Conservation (phyloP, 441 rosid species). For the Bocquillonia castaneifolia region DNA sequence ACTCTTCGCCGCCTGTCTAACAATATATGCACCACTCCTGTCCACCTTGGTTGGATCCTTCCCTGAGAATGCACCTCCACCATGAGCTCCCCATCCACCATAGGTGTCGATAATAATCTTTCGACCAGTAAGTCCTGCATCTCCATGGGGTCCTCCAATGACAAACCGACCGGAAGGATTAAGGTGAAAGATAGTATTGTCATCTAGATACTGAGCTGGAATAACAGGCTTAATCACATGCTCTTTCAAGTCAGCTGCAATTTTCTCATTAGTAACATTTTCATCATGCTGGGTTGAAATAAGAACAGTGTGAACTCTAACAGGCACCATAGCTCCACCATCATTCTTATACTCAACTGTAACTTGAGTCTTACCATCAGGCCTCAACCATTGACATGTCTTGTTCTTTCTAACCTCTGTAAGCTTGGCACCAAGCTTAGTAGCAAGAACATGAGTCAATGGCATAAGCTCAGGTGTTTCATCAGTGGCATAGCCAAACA, state of each 20-base stretch:
- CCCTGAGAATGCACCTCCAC: conserved; percentile 52
- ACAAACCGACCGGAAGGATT: conserved; percentile 83
- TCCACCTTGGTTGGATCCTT: conserved; percentile 67
- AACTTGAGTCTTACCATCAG: conserved; percentile 80
- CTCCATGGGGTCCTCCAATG: conserved; percentile 82
- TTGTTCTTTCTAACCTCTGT: conserved; percentile 78
- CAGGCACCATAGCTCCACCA: conserved; percentile 64
- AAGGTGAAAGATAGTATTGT: conserved; percentile 70
- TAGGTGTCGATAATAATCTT: conserved; percentile 67
- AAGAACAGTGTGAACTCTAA: conserved; percentile 67
- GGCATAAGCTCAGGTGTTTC: conserved; percentile 81
- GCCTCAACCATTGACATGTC: conserved; percentile 73
- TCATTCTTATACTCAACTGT: conserved; percentile 69
- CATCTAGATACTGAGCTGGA: conserved; percentile 63
- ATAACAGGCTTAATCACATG: conserved; percentile 70
- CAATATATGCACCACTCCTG: conserved; percentile 72
- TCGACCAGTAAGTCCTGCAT: conserved; percentile 79
- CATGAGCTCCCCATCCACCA: conserved; percentile 55
- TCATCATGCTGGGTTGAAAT: conserved; percentile 83
- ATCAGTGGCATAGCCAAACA: conserved; percentile 77
- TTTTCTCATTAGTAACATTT: conserved; percentile 65
- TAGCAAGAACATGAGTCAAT: conserved; percentile 67
- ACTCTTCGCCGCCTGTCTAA: conserved; percentile 78
- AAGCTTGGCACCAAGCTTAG: conserved; percentile 76
- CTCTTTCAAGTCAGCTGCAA: conserved; percentile 62